Base-by-base conservation (phyloP, 2,329 filamentous ascomycete species). In the Juglanconis juglandina region DNA sequence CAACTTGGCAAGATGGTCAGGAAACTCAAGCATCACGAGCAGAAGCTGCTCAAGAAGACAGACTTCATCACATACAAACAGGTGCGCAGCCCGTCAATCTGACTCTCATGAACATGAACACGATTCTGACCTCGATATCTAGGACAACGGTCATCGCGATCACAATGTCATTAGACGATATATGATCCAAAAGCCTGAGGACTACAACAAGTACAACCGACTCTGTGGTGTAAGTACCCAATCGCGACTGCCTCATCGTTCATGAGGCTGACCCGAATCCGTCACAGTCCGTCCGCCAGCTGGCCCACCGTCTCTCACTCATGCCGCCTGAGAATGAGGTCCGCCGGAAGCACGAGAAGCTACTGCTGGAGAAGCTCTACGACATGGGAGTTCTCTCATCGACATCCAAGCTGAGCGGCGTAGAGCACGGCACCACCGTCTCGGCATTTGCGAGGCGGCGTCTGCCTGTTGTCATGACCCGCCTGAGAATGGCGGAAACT, bases 11-110 rank as follows among this genome's bases (percentile, higher is more conserved):
- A 67, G 32, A 98, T 98, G 95, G 92, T 96, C 68, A 89, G 95
- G 69, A 92, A 96, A 81, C 87, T 99, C 72, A 98, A 97, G 79
- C 86, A 96, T 77, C 94, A 97, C 78, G 95, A 99, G 87, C 87
- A 95, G 74, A 96, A 95, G 83, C 89, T 98, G 72, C 86, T 98
- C 69, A 94, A 94, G 73, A 85, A 85, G 76, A 92, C 95, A 76
- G 93, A 99, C 79, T 96, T 99, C 77, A 88, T 93, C 73, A 95
- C 89, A 71, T 96, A 94, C 82, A 95, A 95, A 77, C 87, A 87
- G 51, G 57, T 59, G n/a, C 35, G 51, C 49, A 32, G 10, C 8
- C 2, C 32, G 5, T 10, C 10, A 3, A 14, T 14, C 6, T 24
- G 24, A 30, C 10, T 5, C n/a, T 6, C 14, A 8, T 24, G 6